Base-by-base conservation (phyloP, 2,329 filamentous ascomycete species). In the Ascochyta koolunga region DNA sequence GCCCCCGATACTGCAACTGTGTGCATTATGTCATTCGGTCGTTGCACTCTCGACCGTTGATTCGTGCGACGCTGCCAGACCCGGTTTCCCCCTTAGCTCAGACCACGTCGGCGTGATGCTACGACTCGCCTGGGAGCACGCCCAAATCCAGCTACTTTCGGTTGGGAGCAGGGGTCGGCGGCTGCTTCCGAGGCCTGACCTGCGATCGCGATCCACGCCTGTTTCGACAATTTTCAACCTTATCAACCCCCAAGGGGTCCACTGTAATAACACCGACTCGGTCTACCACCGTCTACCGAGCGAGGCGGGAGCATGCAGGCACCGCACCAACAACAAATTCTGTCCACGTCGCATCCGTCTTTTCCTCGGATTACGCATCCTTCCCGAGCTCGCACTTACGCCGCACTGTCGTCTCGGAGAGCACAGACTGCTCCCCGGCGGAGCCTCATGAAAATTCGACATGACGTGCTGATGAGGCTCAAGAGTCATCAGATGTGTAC, bases 31-130 rank as follows among this genome's bases (percentile, higher is more conserved):
- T 61, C 62, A 62, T 64, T 22, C 21, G 11, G 9, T 29, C 50
- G 49, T 27, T 8, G 19, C 50, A 35, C 46, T 25, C 45, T 50
- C 47, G 51, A 46, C 33, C 39, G 36, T 47, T 54, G 45, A 47
- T 51, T 61, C 52, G 60, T 60, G 48, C 47, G 43, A 59, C 54
- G 29, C 46, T 27, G 39, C 27, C 39, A 50, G 45, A 42, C 45
- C 24, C 39, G 33, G 41, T 5, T 67, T 67, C 36, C 49, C 18
- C 25, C 11, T 9, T 4, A 19, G 32, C 48, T 55, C 55, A 67
- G 63, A 56, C 72, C 59, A 64, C 54, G 54, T 55, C 53, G 60
- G 56, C 54, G 52, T 66, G 62, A 60, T 50, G 24, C 49, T 18
- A 36, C 19, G n/a, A 13, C 38, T 47, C 45, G 39, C 45, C 31